phyloP scores from a whole-genome alignment of 2,329 filamentous ascomycete genomes.

The Phialophora verrucosa region DNA sequence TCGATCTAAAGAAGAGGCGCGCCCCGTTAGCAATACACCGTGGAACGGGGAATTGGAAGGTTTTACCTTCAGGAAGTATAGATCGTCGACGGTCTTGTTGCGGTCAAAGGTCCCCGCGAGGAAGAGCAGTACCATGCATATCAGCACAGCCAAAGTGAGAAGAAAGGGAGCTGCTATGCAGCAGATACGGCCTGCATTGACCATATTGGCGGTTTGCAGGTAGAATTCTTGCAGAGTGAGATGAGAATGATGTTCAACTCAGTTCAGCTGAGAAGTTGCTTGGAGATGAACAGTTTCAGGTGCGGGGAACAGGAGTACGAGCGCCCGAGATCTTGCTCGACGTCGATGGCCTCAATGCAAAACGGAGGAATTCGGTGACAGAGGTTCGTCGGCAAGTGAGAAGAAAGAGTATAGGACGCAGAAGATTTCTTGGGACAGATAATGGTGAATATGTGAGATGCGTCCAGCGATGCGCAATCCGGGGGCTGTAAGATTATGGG shows the following conservation, averaged over 20 bases:
- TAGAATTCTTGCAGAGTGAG: not conserved
- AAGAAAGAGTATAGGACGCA: not conserved
- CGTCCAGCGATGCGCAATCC: slow-evolving; percentile 1
- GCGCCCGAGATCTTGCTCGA: not conserved
- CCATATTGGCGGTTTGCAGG: slow-evolving; percentile 56
- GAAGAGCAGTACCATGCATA: slow-evolving; percentile 67
- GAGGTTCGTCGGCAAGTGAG: not conserved
- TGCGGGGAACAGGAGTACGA: slow-evolving; percentile 14
- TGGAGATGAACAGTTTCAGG: slow-evolving; percentile 15
- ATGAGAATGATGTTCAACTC: slow-evolving; percentile 3
- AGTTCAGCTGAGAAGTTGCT: slow-evolving; percentile 12
- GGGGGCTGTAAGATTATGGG: slow-evolving; percentile 23
- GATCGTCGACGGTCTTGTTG: slow-evolving; percentile 53
- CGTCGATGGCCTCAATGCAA: not conserved
- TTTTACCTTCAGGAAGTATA: slow-evolving; percentile 62
- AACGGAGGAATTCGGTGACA: slow-evolving; percentile 9
- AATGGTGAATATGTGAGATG: slow-evolving; percentile 16
- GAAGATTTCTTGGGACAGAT: slow-evolving; percentile 5
- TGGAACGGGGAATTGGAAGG: not conserved
- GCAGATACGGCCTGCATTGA: slow-evolving; percentile 75
- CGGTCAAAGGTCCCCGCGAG: slow-evolving; percentile 61
- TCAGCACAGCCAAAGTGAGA: slow-evolving; percentile 76
- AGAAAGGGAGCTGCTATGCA: slow-evolving; percentile 88
- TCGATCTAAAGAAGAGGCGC: slow-evolving; percentile 63
- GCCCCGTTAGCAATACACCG: not conserved